Percentiles rank a stretch among this genome's conserved stretches.
These are phyloP conservation scores for Fusarium scirpi DNA, from an alignment of 2,329 filamentous ascomycete genomes.

Conservation along the genomic window DNA sequence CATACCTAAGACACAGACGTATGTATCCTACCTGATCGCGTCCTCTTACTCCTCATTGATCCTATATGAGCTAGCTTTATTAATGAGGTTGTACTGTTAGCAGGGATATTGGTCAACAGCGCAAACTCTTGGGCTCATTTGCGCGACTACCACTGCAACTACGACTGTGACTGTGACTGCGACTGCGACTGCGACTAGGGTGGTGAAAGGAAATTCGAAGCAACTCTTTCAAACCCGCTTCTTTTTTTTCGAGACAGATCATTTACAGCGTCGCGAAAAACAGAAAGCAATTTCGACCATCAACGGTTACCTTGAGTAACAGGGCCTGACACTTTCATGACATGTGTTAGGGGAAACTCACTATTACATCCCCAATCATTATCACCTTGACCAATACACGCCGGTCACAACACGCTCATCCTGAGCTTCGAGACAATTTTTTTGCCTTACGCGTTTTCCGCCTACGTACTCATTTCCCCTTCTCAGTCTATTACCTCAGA, in stretches of 20 bases:
- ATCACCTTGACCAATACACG: constrained; percentile 20
- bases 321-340: constrained; percentile 8
- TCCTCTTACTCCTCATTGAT: constrained; percentile 5
- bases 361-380: constrained; percentile 6
- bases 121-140: constrained; percentile 43
- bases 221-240: constrained; percentile 33
- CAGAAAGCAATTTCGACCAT: constrained; percentile 22
- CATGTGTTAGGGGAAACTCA: constrained; percentile 4
- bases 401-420: constrained; percentile 20
- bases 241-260: constrained; percentile 39
- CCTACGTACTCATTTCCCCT: constrained; percentile 31
- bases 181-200: constrained; percentile 29
- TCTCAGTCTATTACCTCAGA: constrained; percentile 24
- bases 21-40: constrained; percentile 5
- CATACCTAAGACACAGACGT: not conserved
- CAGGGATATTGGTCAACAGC: constrained; percentile 35
- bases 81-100: constrained; percentile 25
- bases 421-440: constrained; percentile 8
- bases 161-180: constrained; percentile 20
- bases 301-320: constrained; percentile 19
- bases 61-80: constrained; percentile 11
- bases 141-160: constrained; percentile 29
- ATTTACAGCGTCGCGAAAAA: constrained; percentile 35
- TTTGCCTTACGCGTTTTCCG: constrained; percentile 27
- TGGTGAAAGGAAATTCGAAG: constrained; percentile 33